Evolutionary conservation across 257 asterid species (phyloP).

Genomic region (Primulina eburnea): DNA sequence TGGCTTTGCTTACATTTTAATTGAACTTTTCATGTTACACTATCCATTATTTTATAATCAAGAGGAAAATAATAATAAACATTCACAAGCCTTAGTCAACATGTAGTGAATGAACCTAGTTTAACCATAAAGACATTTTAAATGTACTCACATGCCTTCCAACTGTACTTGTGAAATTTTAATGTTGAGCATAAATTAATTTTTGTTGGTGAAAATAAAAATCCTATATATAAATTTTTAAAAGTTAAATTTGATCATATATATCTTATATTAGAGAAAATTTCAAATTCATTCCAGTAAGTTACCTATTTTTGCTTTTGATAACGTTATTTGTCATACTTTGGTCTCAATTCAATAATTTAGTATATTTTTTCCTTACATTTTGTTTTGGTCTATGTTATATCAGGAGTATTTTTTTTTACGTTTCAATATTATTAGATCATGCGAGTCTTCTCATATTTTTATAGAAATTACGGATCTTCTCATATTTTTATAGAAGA

Average conservation of each 20-base stretch:
- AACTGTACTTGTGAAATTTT: conserved; percentile 12
- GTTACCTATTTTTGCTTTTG: too few relatives aligned
- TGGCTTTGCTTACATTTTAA: too few relatives aligned
- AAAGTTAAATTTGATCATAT: not conserved
- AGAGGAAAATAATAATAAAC: not conserved
- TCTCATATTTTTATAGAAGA: too few relatives aligned
- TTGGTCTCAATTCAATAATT: not conserved
- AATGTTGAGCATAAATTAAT: conserved; percentile 1
- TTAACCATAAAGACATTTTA: conserved; percentile 18
- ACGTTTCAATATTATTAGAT: too few relatives aligned
- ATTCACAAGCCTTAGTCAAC: conserved; percentile 23
- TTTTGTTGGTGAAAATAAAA: not conserved
- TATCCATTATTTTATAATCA: not conserved
- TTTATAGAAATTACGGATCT: too few relatives aligned
- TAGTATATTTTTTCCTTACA: too few relatives aligned
- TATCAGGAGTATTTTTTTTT: too few relatives aligned
- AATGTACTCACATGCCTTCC: conserved; percentile 28
- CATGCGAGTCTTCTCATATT: too few relatives aligned
- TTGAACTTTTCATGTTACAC: not conserved
- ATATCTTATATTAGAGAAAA: too few relatives aligned
- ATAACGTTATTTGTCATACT: not conserved
- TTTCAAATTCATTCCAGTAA: not conserved
- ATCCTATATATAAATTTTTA: conserved; percentile 13
- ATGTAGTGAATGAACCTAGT: conserved; percentile 11
- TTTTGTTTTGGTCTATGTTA: too few relatives aligned